Evolutionary conservation across 208 protist genomes (phyloP).

Genomic region (Crithidia mellificae): DNA sequence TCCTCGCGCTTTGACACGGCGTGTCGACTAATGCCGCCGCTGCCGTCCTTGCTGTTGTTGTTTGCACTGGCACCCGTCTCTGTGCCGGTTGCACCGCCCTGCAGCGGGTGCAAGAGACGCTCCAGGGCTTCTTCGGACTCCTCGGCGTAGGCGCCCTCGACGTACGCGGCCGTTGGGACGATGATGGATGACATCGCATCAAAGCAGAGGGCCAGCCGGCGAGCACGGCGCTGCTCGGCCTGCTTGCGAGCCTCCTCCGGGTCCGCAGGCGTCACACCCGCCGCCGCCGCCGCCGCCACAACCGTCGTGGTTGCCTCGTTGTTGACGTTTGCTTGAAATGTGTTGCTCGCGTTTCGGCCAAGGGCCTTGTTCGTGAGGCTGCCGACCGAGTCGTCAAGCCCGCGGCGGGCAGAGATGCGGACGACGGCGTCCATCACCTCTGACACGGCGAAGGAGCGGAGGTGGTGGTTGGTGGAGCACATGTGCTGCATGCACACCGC

Average conservation of each 20-base stretch:
- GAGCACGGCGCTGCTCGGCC: conserved; percentile 18
- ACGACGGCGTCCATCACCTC: conserved; percentile 74
- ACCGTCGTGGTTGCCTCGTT: no score
- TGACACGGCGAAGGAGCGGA: conserved; percentile 71
- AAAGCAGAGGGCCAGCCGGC: conserved; percentile 51
- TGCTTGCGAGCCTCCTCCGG: conserved; percentile 15
- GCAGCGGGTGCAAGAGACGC: conserved; percentile 5
- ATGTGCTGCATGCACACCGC: conserved; percentile 72
- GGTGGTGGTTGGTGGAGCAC: conserved; percentile 56
- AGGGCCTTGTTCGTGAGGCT: conserved; percentile 11
- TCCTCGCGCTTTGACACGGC: conserved; percentile 33
- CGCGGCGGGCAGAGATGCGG: conserved; percentile 33
- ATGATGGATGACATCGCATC: conserved; percentile 64
- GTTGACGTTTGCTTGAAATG: conserved; percentile 6
- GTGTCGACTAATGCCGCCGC: conserved; percentile 14
- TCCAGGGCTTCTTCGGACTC: conserved; percentile 11
- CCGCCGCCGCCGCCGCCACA: not conserved
- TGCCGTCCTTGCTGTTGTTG: no score
- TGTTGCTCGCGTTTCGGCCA: conserved; percentile 8
- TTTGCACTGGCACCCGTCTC: not conserved
- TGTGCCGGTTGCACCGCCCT: not conserved
- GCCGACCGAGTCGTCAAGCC: conserved; percentile 4
- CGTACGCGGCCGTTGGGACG: conserved; percentile 33
- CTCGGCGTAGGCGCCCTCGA: conserved; percentile 12
- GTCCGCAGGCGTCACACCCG: conserved; percentile 11